phyloP scores from a whole-genome alignment of 2,329 filamentous ascomycete species.

The Blastomyces silverae region DNA sequence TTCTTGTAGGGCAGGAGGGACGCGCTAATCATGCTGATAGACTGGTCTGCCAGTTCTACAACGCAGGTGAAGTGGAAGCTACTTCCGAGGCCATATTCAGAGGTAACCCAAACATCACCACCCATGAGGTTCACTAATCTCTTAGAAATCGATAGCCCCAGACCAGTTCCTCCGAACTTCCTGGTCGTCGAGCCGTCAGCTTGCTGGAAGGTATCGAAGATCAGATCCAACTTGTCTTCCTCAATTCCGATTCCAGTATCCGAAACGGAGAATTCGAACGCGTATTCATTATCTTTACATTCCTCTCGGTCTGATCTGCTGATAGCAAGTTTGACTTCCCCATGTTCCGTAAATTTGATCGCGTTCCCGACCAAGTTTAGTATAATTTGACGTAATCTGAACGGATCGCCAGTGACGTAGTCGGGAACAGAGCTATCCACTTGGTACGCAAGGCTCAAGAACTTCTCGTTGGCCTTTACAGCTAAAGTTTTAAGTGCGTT shows the following conservation, averaged over 20 bases:
- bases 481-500: constrained; percentile 93
- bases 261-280: constrained; percentile 90
- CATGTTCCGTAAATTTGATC: constrained; percentile 97
- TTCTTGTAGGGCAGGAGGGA: constrained; percentile 85
- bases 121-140: constrained; percentile 93
- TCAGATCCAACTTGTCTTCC: constrained; percentile 87
- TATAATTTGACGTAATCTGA: constrained; percentile 93
- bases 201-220: constrained; percentile 99
- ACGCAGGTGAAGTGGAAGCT: constrained; percentile 95
- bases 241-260: constrained; percentile 97
- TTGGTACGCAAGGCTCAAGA: constrained; percentile 83
- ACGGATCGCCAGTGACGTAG: constrained; percentile 91
- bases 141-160: constrained; percentile 92
- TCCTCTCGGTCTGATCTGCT: constrained; percentile 58
- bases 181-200: constrained; percentile 94
- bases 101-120: constrained; percentile 92
- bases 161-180: constrained; percentile 89
- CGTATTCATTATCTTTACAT: constrained; percentile 68
- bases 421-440: constrained; percentile 91
- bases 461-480: constrained; percentile 96
- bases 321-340: constrained; percentile 93
- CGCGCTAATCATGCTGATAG: constrained; percentile 64
- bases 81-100: constrained; percentile 82
- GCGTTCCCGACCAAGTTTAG: constrained; percentile 96
- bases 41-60: constrained; percentile 74